Evolutionary conservation across 495 filamentous ascomycete species (phyloP), one percentile per base, ranked within the genome.

Genomic region (Penicillium longicatenatum): DNA sequence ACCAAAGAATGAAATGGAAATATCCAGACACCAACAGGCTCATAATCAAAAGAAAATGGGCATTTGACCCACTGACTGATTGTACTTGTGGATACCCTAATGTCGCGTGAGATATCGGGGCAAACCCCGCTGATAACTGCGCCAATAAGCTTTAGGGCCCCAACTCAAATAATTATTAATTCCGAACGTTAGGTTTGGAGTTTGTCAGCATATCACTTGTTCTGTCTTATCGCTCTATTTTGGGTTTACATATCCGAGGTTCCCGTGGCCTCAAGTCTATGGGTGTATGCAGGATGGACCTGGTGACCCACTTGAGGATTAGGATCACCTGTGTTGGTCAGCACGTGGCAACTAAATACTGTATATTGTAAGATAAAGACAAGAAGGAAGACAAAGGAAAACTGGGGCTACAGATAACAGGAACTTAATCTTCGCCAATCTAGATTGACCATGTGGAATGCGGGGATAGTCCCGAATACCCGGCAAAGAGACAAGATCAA

Each of bases 51-150:
- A 14, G 4, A 35, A 35, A 14, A 14, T 35, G 31, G 31, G 31
- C 9, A 35, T 35, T 35, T 35, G 31, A 35, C 31, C 31, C 31
- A 35, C 31, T 2, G 31, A 29, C 51, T 29, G 14, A 54, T 43
- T 52, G 49, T 41, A 9, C 37, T 6, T 39, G 37, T 39, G 37
- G 37, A 39, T 39, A 39, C 37, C 12, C 6, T 39, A 6, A 6
- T 39, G 5, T 39, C 37, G 37, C 17, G 37, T 12, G 16, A 39
- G 37, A 16, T 39, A 39, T 44, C 37, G 35, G 17, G 50, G 26
- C 19, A 19, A 44, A 50, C 45, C 46, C 54, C 46, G 54, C 54
- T 57, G 54, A 57, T 57, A 54, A 54, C 37, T 39, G 14, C 37
- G 14, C 37, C 37, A 39, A 39, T 39, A 39, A 39, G 37, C 14